Evolutionary conservation across 148 eudicot species (phyloP), one percentile per base, ranked within the genome.

Genomic region (Camellia lanceoleosa): DNA sequence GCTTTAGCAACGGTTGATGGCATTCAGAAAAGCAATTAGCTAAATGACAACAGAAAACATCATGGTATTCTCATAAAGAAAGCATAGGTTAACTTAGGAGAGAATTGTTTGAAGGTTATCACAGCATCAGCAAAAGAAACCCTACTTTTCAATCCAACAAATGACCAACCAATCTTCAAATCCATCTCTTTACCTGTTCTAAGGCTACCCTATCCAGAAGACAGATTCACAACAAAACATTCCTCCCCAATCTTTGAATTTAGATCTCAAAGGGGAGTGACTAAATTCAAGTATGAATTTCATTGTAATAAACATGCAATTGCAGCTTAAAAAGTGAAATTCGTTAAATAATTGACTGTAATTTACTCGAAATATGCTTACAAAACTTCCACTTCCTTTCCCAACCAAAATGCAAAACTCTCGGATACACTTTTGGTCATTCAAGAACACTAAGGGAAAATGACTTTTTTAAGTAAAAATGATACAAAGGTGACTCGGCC

Each of bases 41-140:
- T 47, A 44, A 30, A 52, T 81, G 84, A 55, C 55, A 67, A 18
- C 68, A 18, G 12, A 69, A 73, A 18, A 78, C 83, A 1, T 44
- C 84, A 13, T 84, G 78, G 47, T 87, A 83, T 19, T 66, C 92
- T 5, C 77, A 83, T 67, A 85, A 81, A 68, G 86, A 92, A 10
- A 71, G 90, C 88, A 74, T 94, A 94, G 75, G 85, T 89, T 4
- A 82, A 71, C 71, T 88, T 94, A 38, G 88, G 91, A 56, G 87
- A 91, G 81, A 86, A 73, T 46, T 94, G 98, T 73, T 81, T 94
- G 60, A 77, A 77, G 79, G 68, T 87, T 61, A 89, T 88, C 64
- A 78, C 85, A 72, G 68, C 80, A 74, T 41, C 89, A 23, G 80
- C 72, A 64, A 84, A 70, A 69, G 87, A 78, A 18, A 68, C 51